Evolutionary conservation across 768 basidiomycete genomes (phyloP), one percentile per base, ranked within the genome.

Genomic region (Tylopilus rubrobrunneus): DNA sequence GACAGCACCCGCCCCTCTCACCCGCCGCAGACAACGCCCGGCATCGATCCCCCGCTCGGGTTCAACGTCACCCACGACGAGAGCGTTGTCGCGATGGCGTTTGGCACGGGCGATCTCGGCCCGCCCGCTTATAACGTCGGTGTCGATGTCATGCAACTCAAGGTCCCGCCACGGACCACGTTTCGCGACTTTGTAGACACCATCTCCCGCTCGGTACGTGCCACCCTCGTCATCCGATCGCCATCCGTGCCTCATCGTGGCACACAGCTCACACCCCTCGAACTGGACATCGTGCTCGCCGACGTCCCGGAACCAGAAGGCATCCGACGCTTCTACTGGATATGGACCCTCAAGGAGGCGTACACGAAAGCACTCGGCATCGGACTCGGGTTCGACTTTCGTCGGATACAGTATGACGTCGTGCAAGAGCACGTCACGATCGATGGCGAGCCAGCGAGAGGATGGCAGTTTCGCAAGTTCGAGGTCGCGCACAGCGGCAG

Each of bases 331-430:
- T 87, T 93, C 67, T 90, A 87, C 63, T 85, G 85, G 77, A 81
- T 91, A 58, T 94, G 92, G 92, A 92, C 92, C 7, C 71, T 90
- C 66, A 95, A 95, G 70, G 92, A 95, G 67, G 91, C 92, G 4
- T 93, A 92, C 67, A 91, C 89, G 7, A 95, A 94, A 71, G 89
- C 90, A 3, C 76, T 93, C 33, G 92, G 92, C 1, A 65, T 87
- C 33, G 92, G 92, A 0, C 78, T 94, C 14, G 86, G 89, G 2
- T 92, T 92, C 64, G 87, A 92, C 60, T 88, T 92, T 70, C 75
- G 74, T 23, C 80, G 89, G 21, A 80, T 93, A 55, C 83, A 90
- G 64, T 91, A 84, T 67, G 77, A 89, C 62, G 74, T 84, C 9
- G 64, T 65, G 21, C 62, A 73, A 28, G 78, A 81, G 53, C 55